These are phyloP conservation scores for Kodamaea anthophila DNA, from an alignment of 1,139 yeast genomes.

Conservation along the genomic window DNA sequence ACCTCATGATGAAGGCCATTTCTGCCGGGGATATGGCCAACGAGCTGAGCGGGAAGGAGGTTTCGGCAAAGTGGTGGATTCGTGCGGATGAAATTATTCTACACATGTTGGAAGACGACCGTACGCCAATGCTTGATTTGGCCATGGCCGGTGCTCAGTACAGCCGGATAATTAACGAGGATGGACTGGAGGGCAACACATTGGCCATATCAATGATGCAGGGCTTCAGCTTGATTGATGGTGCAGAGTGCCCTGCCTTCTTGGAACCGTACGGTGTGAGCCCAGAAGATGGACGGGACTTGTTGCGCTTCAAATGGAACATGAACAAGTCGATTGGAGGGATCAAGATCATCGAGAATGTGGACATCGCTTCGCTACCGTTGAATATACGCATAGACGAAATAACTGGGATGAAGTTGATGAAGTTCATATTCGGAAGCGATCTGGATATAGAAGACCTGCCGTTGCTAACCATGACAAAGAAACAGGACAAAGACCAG, in stretches of 20 bases:
- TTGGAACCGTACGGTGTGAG: conserved; percentile 26
- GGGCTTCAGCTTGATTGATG: conserved; percentile 31
- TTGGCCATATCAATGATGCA: conserved; percentile 42
- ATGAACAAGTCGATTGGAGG: conserved; percentile 68
- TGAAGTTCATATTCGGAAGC: conserved; percentile 50
- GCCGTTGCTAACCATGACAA: conserved; percentile 18
- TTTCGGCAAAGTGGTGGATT: conserved; percentile 50
- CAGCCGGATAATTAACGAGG: conserved; percentile 44
- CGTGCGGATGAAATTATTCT: conserved; percentile 46
- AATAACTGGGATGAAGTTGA: conserved; percentile 48
- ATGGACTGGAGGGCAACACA: conserved; percentile 37
- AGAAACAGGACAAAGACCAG: conserved; percentile 9
- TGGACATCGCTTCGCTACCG: conserved; percentile 49
- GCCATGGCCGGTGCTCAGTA: conserved; percentile 34
- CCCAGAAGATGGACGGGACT: conserved; percentile 12
- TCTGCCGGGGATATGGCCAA: conserved; percentile 30
- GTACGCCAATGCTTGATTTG: conserved; percentile 37
- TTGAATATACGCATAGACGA: conserved; percentile 56
- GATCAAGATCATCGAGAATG: conserved; percentile 50
- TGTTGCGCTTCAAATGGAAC: conserved; percentile 53
- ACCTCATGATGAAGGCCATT: conserved; percentile 34
- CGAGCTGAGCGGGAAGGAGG: conserved; percentile 9
- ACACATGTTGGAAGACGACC: conserved; percentile 39
- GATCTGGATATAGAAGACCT: conserved; percentile 28
- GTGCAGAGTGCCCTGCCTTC: conserved; percentile 31